Evolutionary conservation across 73 alveolate species (phyloP).

Genomic region (Tetrahymena elliotti): DNA sequence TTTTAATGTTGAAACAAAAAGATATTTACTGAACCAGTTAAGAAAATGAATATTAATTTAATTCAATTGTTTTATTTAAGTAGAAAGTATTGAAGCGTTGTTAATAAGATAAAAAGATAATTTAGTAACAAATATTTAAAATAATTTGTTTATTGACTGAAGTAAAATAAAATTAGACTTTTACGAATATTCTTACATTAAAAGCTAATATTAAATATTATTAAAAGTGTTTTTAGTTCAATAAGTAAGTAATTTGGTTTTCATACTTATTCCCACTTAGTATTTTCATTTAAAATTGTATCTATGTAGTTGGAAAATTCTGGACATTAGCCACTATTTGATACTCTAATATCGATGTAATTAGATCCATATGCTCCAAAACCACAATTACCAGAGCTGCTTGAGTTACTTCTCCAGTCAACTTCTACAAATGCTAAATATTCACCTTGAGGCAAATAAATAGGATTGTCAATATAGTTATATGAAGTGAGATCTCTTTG

Average conservation of each 20-base stretch:
- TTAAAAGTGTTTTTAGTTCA: not conserved
- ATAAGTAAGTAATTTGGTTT: not conserved
- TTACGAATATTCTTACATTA: not conserved
- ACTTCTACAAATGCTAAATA: not conserved
- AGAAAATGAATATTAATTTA: too few species aligned
- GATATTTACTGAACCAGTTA: too few species aligned
- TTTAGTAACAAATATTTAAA: too few species aligned
- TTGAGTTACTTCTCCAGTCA: not conserved
- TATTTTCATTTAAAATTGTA: not conserved
- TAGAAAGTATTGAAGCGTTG: too few species aligned
- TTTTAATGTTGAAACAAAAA: too few species aligned
- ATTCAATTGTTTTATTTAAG: too few species aligned
- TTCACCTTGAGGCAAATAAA: not conserved
- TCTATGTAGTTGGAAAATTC: not conserved
- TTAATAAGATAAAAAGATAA: too few species aligned
- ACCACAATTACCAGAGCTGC: not conserved
- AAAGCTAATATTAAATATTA: not conserved
- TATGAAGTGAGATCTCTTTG: not conserved
- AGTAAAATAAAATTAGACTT: not conserved
- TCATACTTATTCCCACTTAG: not conserved
- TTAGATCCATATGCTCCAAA: not conserved
- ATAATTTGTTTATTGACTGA: too few species aligned
- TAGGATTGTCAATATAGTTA: not conserved
- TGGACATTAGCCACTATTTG: not conserved
- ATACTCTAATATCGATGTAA: not conserved